Evolutionary conservation across 75 land plant species (phyloP).

Genomic region (Pseudotsuga menziesii): DNA sequence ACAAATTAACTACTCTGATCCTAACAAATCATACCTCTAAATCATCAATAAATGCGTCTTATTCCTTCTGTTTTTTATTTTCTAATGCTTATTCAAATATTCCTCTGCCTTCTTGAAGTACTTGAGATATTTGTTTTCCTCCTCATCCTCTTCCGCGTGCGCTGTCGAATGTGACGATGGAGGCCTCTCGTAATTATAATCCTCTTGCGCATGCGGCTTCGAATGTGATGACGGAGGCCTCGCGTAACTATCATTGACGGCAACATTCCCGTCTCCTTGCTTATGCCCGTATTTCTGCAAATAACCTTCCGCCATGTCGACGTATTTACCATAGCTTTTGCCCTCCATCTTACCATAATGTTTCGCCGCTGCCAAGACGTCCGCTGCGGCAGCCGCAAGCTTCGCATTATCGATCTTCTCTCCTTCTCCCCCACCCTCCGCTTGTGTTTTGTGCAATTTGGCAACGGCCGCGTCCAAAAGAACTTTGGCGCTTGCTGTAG

Average conservation of each 20-base stretch:
- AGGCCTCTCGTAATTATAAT: neutral
- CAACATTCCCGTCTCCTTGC: neutral
- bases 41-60: too few species aligned
- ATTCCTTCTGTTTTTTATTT: too few species aligned
- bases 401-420: conserved; percentile 24
- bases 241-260: neutral
- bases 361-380: conserved; percentile 35
- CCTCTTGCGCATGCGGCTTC: neutral
- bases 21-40: too few species aligned
- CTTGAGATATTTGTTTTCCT: neutral
- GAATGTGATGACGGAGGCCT: conserved; percentile 2
- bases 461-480: conserved; percentile 15
- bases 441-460: neutral
- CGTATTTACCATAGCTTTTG: conserved; percentile 21
- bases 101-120: neutral
- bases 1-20: too few species aligned
- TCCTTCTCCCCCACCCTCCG: neutral
- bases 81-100: neutral
- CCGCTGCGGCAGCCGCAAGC: conserved; percentile 25
- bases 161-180: neutral
- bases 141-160: neutral
- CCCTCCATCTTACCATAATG: conserved; percentile 38
- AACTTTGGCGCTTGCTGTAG: conserved; percentile 30
- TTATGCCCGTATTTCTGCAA: conserved; percentile 19
- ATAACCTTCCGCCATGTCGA: conserved; percentile 34